Evolutionary conservation across 257 asterid genomes (phyloP).

Genomic region (Petrea volubilis): DNA sequence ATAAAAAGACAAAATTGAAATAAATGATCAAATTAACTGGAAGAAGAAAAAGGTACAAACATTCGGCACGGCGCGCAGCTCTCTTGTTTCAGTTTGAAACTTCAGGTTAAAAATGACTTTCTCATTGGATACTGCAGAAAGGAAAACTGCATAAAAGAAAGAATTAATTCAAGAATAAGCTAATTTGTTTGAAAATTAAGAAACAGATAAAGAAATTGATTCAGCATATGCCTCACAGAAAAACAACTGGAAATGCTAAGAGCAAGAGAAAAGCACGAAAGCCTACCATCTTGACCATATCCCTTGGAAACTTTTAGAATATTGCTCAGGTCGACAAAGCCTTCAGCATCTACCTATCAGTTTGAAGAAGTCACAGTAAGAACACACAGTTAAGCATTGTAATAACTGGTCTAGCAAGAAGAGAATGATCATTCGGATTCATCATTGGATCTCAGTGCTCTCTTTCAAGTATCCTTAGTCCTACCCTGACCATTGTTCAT

Average conservation of each 20-base stretch:
- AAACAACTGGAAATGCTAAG: background rate
- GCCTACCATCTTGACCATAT: conserved; percentile 54
- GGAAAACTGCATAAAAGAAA: conserved; percentile 37
- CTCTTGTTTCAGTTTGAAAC: conserved; percentile 48
- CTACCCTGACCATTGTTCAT: too few relatives aligned
- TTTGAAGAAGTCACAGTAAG: conserved; percentile 9
- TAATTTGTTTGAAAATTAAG: background rate
- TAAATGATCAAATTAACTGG: background rate
- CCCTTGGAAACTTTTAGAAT: conserved; percentile 52
- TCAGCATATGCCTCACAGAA: too few relatives aligned
- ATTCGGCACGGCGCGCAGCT: conserved; percentile 42
- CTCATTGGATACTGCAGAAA: conserved; percentile 34
- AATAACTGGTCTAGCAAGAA: too few relatives aligned
- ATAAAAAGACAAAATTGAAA: background rate
- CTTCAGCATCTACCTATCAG: conserved; percentile 49
- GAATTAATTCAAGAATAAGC: background rate
- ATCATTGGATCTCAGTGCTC: background rate
- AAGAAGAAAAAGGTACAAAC: conserved; percentile 26
- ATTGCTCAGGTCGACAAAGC: conserved; percentile 51
- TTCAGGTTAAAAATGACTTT: conserved; percentile 30
- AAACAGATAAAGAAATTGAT: too few relatives aligned
- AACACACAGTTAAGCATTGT: background rate
- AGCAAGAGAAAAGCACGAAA: background rate
- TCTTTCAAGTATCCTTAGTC: background rate
- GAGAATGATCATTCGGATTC: background rate